A percentile compares a stretch with the other conserved stretches of the same genome.
Conservation (phyloP, 2,329 filamentous ascomycete species). For the Mycosphaerella sp. region DNA sequence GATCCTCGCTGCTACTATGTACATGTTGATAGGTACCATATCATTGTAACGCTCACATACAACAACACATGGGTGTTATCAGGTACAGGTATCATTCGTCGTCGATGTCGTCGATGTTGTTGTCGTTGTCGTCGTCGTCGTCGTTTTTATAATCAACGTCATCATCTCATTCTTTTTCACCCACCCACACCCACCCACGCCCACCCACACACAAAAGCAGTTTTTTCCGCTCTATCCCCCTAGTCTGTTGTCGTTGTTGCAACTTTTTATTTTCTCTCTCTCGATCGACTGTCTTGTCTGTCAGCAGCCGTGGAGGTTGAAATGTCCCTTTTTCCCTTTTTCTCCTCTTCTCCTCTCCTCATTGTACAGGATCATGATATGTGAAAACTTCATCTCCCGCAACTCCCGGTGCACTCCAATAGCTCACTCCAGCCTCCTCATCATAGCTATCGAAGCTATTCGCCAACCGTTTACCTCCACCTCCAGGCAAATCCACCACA, state of each 20-base stretch:
- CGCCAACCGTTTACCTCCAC: slow-evolving; percentile 57
- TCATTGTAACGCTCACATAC: too few relatives aligned
- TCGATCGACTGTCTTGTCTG: background rate
- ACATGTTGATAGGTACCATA: too few relatives aligned
- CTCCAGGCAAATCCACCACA: slow-evolving; percentile 57
- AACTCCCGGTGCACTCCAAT: slow-evolving; percentile 51
- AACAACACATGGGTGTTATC: too few relatives aligned
- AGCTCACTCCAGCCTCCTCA: slow-evolving; percentile 47
- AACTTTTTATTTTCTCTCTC: slow-evolving; percentile 2
- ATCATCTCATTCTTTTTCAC: background rate
- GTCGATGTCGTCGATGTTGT: too few relatives aligned
- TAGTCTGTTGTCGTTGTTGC: background rate
- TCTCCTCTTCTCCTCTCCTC: background rate
- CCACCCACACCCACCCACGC: background rate
- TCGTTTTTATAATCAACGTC: too few relatives aligned
- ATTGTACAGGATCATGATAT: slow-evolving; percentile 50
- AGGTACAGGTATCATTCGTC: too few relatives aligned
- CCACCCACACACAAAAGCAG: background rate
- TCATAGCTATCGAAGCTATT: slow-evolving; percentile 51
- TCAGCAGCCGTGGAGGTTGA: background rate
- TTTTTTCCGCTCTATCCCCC: background rate
- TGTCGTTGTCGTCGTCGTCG: too few relatives aligned
- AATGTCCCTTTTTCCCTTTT: background rate
- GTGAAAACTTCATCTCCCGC: slow-evolving; percentile 44
- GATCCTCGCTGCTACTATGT: too few relatives aligned